Base-by-base conservation (phyloP, 2,329 filamentous ascomycete species). In the Aspergillus sp. region DNA sequence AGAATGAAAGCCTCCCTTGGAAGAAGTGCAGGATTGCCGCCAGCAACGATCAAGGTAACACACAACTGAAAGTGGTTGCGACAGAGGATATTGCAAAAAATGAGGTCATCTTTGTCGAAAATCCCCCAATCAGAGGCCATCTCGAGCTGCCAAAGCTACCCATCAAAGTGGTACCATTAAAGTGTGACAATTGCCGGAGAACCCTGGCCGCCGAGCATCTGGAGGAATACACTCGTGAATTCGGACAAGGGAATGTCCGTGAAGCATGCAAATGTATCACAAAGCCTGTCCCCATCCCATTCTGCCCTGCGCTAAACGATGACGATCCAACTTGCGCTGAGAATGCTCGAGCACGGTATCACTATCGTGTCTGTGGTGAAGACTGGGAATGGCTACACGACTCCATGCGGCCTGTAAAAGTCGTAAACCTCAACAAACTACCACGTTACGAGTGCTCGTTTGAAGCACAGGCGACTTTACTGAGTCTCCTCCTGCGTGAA, bases 341-440 rank as follows among this genome's bases (percentile, higher is more conserved):
- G 7, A 70, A 75, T 41, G 72, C 70, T 2, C 63, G 64, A 7
- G 51, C 64, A 13, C 51, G 69, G 15, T 75, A 72, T 42, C 74
- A 76, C 54, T 67, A 71, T 42, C 54, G 58, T 8, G 66, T 62
- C 39, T 76, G 74, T 44, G 71, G 73, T 17, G 64, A 66, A 52
- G 54, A 74, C 36, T 77, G 74, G 74, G 62, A 51, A 39, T 77
- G 74, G 74, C 63, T 77, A 7, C 70, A 76, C 49, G 63, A 74
- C 55, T 58, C 68, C 5, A 76, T 76, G 70, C 65, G 72, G 58
- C 67, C 64, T 64, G 54, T 57, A 39, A 19, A 30, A 54, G 11
- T 8, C 3, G 6, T 15, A 3, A 15, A n/a, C 4, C 23, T 5
- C 5, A 13, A 21, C 5, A 4, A 19, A 49, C 60, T 3, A 21